Evolutionary conservation across 257 asterid species (phyloP).

Genomic region (Solanum megistacrolobum): DNA sequence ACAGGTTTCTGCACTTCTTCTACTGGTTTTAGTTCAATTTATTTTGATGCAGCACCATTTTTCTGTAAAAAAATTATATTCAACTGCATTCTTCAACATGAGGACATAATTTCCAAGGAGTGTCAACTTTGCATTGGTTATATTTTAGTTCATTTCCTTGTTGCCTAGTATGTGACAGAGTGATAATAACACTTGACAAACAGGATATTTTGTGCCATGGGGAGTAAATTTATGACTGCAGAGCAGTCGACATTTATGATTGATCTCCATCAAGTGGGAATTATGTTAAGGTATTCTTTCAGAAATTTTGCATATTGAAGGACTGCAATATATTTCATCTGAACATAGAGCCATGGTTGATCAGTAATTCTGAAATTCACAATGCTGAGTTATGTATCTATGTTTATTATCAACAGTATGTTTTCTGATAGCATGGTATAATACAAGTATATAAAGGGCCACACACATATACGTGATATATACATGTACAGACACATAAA

Average conservation of each 20-base stretch:
- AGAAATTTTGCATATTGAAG: neutral
- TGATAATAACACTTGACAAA: neutral
- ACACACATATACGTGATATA: neutral
- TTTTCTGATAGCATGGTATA: neutral
- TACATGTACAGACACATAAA: neutral
- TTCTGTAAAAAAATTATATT: neutral
- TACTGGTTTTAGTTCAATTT: constrained; percentile 4
- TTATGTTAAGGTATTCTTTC: constrained; percentile 71
- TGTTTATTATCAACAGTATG: neutral
- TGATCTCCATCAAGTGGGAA: constrained; percentile 96
- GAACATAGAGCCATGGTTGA: neutral
- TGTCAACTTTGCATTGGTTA: neutral
- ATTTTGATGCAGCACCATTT: neutral
- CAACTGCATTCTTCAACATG: neutral
- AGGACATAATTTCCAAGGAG: neutral
- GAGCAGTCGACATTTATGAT: constrained; percentile 98
- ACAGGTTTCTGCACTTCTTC: constrained; percentile 41
- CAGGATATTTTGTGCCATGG: constrained; percentile 96
- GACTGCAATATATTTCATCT: neutral
- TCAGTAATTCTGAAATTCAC: neutral
- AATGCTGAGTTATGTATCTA: neutral
- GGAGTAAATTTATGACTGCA: constrained; percentile 91
- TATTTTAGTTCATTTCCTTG: neutral
- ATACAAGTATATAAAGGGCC: neutral
- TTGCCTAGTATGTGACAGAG: constrained; percentile 3